Conservation (phyloP, 805 yeast genomes). For the Pichia heedii region DNA sequence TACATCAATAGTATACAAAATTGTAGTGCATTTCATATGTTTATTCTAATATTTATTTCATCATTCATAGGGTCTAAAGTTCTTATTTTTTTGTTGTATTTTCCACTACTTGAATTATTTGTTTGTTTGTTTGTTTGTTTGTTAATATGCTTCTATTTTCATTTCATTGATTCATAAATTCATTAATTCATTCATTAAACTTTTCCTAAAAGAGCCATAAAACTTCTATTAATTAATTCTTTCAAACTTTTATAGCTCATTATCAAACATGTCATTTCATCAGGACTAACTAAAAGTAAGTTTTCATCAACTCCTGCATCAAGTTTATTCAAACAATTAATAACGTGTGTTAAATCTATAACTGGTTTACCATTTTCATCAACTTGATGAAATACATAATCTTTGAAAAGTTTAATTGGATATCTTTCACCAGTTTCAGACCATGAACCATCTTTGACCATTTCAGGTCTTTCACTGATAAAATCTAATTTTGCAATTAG, state of each 20-base stretch:
- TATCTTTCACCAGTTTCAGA: conserved; percentile 69
- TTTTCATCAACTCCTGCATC: conserved; percentile 90
- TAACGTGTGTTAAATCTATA: conserved; percentile 73
- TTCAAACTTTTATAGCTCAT: conserved; percentile 78
- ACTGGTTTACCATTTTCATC: conserved; percentile 72
- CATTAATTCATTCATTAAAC: not conserved
- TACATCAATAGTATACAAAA: conserved; percentile 4
- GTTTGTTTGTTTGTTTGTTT: not conserved
- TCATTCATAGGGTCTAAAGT: not conserved
- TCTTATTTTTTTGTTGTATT: too few species aligned
- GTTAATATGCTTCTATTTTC: too few species aligned
- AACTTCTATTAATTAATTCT: conserved; percentile 59
- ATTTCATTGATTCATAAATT: too few species aligned
- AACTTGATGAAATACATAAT: conserved; percentile 76
- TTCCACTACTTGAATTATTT: not conserved
- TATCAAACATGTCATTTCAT: conserved; percentile 77
- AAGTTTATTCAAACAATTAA: conserved; percentile 72
- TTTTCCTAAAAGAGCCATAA: conserved; percentile 36
- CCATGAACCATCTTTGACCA: conserved; percentile 48
- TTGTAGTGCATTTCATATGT: not conserved
- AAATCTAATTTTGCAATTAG: conserved; percentile 74
- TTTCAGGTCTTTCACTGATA: conserved; percentile 66
- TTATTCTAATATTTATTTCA: too few species aligned
- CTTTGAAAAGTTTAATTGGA: conserved; percentile 65
- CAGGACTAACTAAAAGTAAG: conserved; percentile 69